Percentiles rank a stretch among this genome's conserved stretches.
Conservation (phyloP, 257 asterid species). For the Parsonsia alboflavescens region DNA sequence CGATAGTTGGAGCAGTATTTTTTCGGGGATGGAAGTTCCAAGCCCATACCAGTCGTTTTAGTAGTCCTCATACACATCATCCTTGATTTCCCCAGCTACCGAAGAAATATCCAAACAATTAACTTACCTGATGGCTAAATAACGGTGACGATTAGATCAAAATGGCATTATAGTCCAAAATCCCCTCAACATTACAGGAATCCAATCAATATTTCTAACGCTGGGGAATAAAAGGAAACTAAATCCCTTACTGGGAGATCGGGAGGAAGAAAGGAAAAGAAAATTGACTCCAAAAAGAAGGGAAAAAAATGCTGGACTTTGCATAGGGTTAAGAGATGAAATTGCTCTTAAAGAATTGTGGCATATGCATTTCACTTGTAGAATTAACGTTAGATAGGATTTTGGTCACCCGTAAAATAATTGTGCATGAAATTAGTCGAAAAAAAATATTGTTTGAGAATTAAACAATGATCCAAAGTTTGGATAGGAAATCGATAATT, state of each 20-base stretch:
- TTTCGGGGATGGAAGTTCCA: constrained; percentile 15
- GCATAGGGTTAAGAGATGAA: no score
- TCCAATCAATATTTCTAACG: constrained; percentile 2
- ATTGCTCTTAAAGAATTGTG: no score
- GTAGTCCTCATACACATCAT: constrained; percentile 73
- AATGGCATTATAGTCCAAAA: background rate
- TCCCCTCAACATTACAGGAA: constrained; percentile 6
- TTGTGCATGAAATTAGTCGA: no score
- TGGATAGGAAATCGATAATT: no score
- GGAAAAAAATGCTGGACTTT: background rate
- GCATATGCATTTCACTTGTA: no score
- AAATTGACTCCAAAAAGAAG: background rate
- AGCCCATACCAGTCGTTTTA: constrained; percentile 19
- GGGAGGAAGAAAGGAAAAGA: background rate
- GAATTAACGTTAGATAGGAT: no score
- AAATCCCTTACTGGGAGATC: background rate
- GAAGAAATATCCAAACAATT: background rate
- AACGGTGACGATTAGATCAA: background rate
- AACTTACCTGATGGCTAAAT: background rate
- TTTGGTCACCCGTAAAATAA: no score
- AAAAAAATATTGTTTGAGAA: no score
- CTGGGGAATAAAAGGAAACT: background rate
- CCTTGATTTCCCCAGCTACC: background rate
- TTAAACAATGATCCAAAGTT: no score
- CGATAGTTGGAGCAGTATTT: constrained; percentile 23